Conservation (phyloP, 116 monocot species). For the Cymodocea nodosa region DNA sequence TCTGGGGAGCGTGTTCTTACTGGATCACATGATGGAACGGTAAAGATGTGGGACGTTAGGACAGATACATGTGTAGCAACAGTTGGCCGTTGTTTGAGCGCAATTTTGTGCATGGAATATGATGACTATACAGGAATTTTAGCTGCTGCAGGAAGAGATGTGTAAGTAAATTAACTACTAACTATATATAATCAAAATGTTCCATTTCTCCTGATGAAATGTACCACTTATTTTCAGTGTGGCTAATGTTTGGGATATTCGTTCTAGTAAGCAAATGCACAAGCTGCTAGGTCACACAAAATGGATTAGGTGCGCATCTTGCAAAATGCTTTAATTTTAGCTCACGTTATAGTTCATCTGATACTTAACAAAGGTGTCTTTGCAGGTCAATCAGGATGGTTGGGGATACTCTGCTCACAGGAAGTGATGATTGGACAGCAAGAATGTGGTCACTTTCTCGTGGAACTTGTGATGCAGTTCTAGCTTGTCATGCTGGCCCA, state of each 20-base stretch:
- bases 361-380: not conserved
- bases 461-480: constrained; percentile 93
- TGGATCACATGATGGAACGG: constrained; percentile 91
- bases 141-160: constrained; percentile 87
- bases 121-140: constrained; percentile 86
- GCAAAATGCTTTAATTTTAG: not conserved
- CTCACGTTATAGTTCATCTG: not conserved
- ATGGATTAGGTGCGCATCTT: constrained; percentile 66
- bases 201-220: not conserved
- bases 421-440: constrained; percentile 99
- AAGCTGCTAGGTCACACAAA: constrained; percentile 89
- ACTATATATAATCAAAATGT: not conserved
- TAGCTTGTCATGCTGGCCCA: constrained; percentile 97
- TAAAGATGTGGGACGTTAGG: constrained; percentile 99
- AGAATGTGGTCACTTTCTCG: constrained; percentile 86
- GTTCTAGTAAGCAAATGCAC: constrained; percentile 85
- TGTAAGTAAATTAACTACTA: constrained; percentile 34
- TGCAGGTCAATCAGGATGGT: constrained; percentile 88
- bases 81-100: constrained; percentile 76
- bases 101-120: constrained; percentile 96
- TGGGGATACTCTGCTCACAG: constrained; percentile 82
- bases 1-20: constrained; percentile 96
- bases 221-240: constrained; percentile 23
- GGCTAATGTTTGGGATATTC: constrained; percentile 95
- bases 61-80: constrained; percentile 98